Evolutionary conservation across 495 filamentous ascomycete species (phyloP), one percentile per base, ranked within the genome.

Genomic region (Aspergillus conjunctus): DNA sequence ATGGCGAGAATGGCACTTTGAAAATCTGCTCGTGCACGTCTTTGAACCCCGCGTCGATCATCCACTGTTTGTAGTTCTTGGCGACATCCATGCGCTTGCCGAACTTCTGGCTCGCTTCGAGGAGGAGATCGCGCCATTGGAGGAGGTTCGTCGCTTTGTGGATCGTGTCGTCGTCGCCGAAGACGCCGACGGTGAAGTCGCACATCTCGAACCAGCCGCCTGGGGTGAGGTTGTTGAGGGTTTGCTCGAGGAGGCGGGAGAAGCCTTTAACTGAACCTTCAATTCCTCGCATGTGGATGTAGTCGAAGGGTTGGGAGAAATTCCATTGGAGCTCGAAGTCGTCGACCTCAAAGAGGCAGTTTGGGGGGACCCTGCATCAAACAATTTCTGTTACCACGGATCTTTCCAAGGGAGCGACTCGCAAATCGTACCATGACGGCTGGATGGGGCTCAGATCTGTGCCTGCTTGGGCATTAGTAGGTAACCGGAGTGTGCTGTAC

Each of bases 381-480:
- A 15, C 0, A 12, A 41, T 31, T 3, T 11, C 8, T 26, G 17
- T 57, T 12, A 32, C 12, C 20, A 44, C n/a, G 12, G 26, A 4
- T 18, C n/a, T 45, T 53, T 8, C 8, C 15, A 52, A 33, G 11
- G 30, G 59, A 51, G 76, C 77, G 14, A 73, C 68, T 46, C 71
- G 76, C 22, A 79, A 67, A 61, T 79, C 79, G 33, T 69, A 77
- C 59, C 68, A 80, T 51, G 61, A 60, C 21, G 77, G 78, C 58
- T 83, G 80, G 59, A 82, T 83, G 12, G 79, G 75, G 51, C 78
- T 81, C 18, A 83, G 71, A 59, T 85, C 83, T 54, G 69, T 77
- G 14, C 76, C 76, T 56, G 63, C 33, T 7, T 0, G 15, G 21
- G 12, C n/a, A 18, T 53, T 54, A 54, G 45, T 43, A 52, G n/a